Conservation (phyloP, 345 rosid species). For the Geranium rotundifolium region DNA sequence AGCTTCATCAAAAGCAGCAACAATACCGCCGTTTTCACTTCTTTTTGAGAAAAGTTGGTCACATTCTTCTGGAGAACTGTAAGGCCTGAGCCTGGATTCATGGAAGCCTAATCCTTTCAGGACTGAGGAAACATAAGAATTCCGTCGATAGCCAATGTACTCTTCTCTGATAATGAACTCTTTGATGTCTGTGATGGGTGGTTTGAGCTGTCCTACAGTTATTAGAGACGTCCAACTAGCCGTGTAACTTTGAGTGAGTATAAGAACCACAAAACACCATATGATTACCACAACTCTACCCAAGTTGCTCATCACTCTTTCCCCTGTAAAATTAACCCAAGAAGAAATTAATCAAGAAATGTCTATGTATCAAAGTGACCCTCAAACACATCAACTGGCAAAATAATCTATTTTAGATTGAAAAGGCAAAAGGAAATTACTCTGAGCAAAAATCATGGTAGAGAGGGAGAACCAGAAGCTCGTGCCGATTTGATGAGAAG, state of each 20-base stretch:
- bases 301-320: no score
- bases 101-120: background rate
- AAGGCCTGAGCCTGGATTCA: background rate
- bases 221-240: no score
- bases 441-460: background rate
- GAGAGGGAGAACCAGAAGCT: constrained; percentile 1
- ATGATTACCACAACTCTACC: no score
- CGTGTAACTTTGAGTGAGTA: no score
- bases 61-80: background rate
- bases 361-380: no score
- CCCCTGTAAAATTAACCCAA: background rate
- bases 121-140: background rate
- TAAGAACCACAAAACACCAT: no score
- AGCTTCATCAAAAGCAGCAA: background rate
- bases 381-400: no score
- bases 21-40: background rate
- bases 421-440: background rate
- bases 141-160: background rate
- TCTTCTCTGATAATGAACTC: constrained; percentile 12
- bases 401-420: no score
- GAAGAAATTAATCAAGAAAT: no score
- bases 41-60: background rate
- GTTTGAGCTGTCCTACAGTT: no score
- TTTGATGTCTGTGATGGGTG: constrained; percentile 10
- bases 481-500: background rate